A percentile compares a stretch with the other conserved stretches of the same genome.
Evolutionary conservation across 2,329 filamentous ascomycete genomes (phyloP).

Genomic region (Neopestalotiopsis sp.): DNA sequence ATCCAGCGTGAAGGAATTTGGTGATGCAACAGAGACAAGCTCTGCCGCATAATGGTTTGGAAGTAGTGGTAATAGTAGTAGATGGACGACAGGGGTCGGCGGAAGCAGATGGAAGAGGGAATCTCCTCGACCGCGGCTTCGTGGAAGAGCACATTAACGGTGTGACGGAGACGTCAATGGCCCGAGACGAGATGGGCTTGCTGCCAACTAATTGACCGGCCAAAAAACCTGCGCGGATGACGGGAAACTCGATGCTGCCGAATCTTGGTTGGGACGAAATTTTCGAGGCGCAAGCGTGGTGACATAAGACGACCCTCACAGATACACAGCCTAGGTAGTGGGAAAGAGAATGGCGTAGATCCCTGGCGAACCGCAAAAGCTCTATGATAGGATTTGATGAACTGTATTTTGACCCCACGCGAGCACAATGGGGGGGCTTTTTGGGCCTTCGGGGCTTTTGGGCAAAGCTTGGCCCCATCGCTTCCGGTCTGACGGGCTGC

Average conservation of each 20-base stretch:
- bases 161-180: conserved; percentile 3
- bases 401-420: background rate
- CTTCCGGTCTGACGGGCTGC: background rate
- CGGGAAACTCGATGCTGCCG: conserved; percentile 2
- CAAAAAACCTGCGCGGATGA: background rate
- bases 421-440: background rate
- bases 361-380: conserved; percentile 39
- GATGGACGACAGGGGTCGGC: conserved; percentile 17
- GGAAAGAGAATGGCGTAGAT: conserved; percentile 33
- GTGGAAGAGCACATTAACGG: conserved; percentile 6
- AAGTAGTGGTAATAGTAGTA: conserved; percentile 27
- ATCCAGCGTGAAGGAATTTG: conserved; percentile 60
- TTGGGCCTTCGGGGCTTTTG: background rate
- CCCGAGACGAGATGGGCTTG: conserved; percentile 4
- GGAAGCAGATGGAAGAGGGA: conserved; percentile 5
- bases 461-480: background rate
- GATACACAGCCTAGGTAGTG: background rate
- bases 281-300: conserved; percentile 12
- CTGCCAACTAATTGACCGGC: background rate
- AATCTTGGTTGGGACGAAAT: conserved; percentile 8
- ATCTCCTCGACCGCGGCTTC: background rate
- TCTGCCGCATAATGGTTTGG: conserved; percentile 56
- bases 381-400: background rate
- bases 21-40: conserved; percentile 59
- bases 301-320: conserved; percentile 13